Evolutionary conservation across 805 yeast genomes (phyloP), one percentile per base, ranked within the genome.

Genomic region (Ogataea ramenticola): DNA sequence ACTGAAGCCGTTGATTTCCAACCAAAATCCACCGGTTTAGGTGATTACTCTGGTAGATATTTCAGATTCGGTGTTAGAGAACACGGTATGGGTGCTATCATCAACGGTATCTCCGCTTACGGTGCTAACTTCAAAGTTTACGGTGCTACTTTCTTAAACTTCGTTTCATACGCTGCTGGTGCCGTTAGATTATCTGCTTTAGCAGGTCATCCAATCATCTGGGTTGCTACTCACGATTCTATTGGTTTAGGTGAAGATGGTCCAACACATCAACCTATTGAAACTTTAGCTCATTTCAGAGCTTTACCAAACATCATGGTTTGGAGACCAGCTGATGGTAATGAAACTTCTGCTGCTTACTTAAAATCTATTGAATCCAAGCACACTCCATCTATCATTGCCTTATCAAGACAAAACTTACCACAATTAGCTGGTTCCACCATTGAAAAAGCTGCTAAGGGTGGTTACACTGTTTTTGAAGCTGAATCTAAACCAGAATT

Each of bases 101-200:
- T 90, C 80, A 91, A 93, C 72, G 99, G 99, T 83, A 85, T 91
- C 57, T 76, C 93, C 47, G 97, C 96, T 44, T 91, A 71, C 62
- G 85, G 85, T 71, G 86, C 85, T 51, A 87, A 86, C 73, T 80
- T 74, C 77, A 85, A 82, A 68, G 82, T 89, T 57, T 90, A 82
- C 73, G 96, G 96, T 67, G 98, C 96, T 71, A 91, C 99, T 62
- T 91, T 91, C 89, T 77, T 91, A 68, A 91, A 93, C 81, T 91
- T 91, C 58, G 82, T 77, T 50, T 76, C 82, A 12, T 85, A 85
- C 60, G 93, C 89, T 55, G 79, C 90, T 35, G 93, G 93, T 74
- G 89, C 95, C 57, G 79, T 85, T 43, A 81, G 95, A 79, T 75
- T 86, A 62, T 75, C 91, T 45, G 91, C 95, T 45, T 70, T 86